phyloP scores from a whole-genome alignment of 164 flowering plant species.

The Magnolia changhungtana region DNA sequence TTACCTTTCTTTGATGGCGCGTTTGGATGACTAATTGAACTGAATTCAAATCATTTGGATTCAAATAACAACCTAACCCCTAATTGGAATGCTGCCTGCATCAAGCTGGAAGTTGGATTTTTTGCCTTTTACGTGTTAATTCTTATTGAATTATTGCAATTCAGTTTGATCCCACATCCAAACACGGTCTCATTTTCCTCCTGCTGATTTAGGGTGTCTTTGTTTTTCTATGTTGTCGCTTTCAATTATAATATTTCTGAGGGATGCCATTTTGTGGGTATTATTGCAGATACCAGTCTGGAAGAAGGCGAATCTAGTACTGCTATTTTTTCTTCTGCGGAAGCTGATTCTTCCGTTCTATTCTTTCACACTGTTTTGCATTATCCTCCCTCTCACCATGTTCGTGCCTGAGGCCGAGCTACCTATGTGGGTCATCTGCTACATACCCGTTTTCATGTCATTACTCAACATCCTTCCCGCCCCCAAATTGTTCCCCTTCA shows the following conservation, averaged over 20 bases:
- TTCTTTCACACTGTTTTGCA: conserved; percentile 81
- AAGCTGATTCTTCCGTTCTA: conserved; percentile 85
- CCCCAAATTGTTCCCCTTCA: conserved; percentile 80
- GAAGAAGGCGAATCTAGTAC: conserved; percentile 71
- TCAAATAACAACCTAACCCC: no score
- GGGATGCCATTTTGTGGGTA: background rate
- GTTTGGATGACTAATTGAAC: background rate
- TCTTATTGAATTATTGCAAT: background rate
- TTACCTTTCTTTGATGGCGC: background rate
- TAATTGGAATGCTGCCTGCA: no score
- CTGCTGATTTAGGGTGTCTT: background rate
- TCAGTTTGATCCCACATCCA: background rate
- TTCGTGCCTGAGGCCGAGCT: conserved; percentile 83
- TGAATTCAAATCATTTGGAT: background rate
- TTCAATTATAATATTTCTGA: conserved; percentile 2
- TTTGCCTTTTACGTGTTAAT: background rate
- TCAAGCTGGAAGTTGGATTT: background rate
- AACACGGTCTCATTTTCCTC: background rate
- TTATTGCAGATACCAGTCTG: conserved; percentile 52
- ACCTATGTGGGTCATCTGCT: conserved; percentile 76
- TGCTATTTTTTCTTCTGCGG: conserved; percentile 69
- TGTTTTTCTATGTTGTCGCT: background rate
- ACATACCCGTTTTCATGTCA: conserved; percentile 68
- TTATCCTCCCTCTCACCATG: conserved; percentile 78
- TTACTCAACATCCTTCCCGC: conserved; percentile 80